Evolutionary conservation across 169 alveolate genomes (phyloP), one percentile per base, ranked within the genome.

Genomic region (Babesia ovata): DNA sequence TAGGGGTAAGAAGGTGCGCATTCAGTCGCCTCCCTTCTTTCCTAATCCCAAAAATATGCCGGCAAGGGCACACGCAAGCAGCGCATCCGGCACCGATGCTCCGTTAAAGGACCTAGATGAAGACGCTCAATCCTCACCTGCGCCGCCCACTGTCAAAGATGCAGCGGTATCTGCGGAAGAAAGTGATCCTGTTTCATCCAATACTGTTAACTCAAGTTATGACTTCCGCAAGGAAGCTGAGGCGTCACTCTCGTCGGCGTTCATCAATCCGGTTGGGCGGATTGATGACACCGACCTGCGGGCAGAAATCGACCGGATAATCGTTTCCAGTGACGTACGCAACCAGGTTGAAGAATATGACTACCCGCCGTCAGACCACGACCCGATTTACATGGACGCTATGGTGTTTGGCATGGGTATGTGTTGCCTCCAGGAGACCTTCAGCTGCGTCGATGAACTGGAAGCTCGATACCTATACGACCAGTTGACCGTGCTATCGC

Each of bases 361-460:
- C 13, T n/a, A 59, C 14, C 92, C 91, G 46, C 97, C 97, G 28
- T 67, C 67, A 67, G 92, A 93, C 13, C 50, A 14, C 28, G 90
- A 93, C 28, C 82, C 45, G 62, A 95, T 97, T 14, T 91, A 95
- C 67, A 93, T 96, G 98, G 99, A 97, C 85, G 95, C 96, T 29
- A 94, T 95, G 96, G 97, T 91, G 22, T 96, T 96, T 75, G 99
- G 99, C 16, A 97, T 96, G 99, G 98, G 99, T 19, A 90, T 92
- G 94, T 91, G 96, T 54, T 96, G 98, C 61, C 84, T 92, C 28
- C 98, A 97, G 86, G 86, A 92, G 6, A 96, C 99, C 3, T 92
- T 92, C 76, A 91, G 93, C 39, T 83, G 96, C 45, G 74, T 86
- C 53, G 84, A 91, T 59, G 69, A 96, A 9, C 75, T 86, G 59